Percentiles rank a stretch among this genome's conserved stretches.
Conservation (phyloP, 2,329 filamentous ascomycete species). For the Alternaria triticina region DNA sequence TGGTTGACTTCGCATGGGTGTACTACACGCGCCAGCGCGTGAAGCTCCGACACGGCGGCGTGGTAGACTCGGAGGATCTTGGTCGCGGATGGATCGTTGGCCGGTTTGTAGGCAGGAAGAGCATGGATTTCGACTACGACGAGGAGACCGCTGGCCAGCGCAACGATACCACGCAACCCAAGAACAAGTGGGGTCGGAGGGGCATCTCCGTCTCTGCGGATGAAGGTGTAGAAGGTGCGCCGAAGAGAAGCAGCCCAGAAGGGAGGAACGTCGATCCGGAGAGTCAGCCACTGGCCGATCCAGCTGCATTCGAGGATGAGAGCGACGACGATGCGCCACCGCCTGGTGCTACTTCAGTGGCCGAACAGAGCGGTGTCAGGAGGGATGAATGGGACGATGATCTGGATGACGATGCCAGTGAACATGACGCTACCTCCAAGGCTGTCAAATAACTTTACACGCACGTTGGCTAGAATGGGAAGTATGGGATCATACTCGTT, state of each 20-base stretch:
- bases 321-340: conserved; percentile 51
- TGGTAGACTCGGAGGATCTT: conserved; percentile 90
- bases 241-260: conserved; percentile 23
- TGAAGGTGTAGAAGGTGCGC: conserved; percentile 53
- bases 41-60: conserved; percentile 85
- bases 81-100: conserved; percentile 83
- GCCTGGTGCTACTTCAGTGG: conserved; percentile 14
- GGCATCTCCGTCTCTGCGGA: conserved; percentile 67
- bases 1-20: conserved; percentile 95
- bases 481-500: neutral
- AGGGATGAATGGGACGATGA: conserved; percentile 51
- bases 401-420: conserved; percentile 42
- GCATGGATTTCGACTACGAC: conserved; percentile 57
- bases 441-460: conserved; percentile 1
- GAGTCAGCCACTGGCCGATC: conserved; percentile 52
- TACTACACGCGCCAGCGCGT: conserved; percentile 93
- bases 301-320: conserved; percentile 55
- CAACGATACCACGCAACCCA: conserved; percentile 21
- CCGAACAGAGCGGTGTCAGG: conserved; percentile 39
- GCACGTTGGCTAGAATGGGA: neutral
- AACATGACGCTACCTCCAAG: conserved; percentile 33
- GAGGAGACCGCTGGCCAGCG: conserved; percentile 61
- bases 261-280: conserved; percentile 35
- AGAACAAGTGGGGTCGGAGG: conserved; percentile 62
- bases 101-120: conserved; percentile 71